Evolutionary conservation across 176 grass and related monocot species (phyloP).

Genomic region (Triticum turgidum): DNA sequence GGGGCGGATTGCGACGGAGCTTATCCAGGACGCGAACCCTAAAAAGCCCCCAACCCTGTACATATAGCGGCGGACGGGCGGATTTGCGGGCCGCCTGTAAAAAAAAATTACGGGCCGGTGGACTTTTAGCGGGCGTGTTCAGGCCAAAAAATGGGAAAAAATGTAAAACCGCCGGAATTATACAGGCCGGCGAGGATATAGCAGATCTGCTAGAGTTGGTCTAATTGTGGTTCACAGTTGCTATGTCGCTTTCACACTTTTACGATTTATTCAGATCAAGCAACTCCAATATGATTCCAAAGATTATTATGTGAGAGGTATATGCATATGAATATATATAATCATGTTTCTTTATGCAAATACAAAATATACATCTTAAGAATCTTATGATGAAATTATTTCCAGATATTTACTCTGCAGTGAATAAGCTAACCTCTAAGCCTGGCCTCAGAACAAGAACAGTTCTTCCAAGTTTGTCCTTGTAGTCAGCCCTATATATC

Average conservation of each 20-base stretch:
- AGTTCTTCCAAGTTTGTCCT: slow-evolving; percentile 73
- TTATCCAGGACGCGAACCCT: too few relatives aligned
- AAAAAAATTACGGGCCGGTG: too few relatives aligned
- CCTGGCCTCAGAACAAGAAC: slow-evolving; percentile 85
- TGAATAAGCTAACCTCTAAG: slow-evolving; percentile 49
- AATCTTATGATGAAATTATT: slow-evolving; percentile 4
- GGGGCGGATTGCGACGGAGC: too few relatives aligned
- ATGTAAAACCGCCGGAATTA: too few relatives aligned
- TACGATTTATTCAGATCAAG: neutral
- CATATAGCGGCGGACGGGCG: too few relatives aligned
- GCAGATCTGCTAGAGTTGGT: too few relatives aligned
- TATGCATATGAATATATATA: neutral
- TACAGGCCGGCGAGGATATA: too few relatives aligned
- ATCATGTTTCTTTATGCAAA: neutral
- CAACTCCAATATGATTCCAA: neutral
- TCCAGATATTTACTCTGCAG: neutral
- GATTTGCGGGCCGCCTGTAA: too few relatives aligned
- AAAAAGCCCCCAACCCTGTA: too few relatives aligned
- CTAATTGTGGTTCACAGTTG: neutral
- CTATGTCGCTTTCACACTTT: neutral
- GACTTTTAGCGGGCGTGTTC: too few relatives aligned
- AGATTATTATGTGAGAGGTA: neutral
- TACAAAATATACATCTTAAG: neutral
- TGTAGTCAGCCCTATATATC: slow-evolving; percentile 74
- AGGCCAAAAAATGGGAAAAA: too few relatives aligned